phyloP scores from a whole-genome alignment of 1,139 yeast genomes.

The Protomyces inouyei region DNA sequence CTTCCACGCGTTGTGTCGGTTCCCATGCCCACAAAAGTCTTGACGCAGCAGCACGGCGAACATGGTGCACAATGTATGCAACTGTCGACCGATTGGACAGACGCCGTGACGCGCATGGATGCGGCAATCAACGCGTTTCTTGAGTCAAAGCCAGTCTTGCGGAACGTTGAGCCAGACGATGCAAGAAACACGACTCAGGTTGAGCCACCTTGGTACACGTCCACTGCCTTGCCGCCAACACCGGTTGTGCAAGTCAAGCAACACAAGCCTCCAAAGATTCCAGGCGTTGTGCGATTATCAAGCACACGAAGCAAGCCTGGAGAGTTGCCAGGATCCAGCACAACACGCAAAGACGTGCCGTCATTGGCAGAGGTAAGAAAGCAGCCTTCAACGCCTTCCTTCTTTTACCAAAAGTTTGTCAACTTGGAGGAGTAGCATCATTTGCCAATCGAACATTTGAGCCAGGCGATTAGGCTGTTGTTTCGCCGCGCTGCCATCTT shows the following conservation, averaged over 20 bases:
- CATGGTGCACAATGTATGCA: neutral
- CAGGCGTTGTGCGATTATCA: neutral
- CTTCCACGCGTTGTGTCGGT: neutral
- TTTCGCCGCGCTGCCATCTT: neutral
- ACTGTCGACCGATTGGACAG: neutral
- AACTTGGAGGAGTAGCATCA: neutral
- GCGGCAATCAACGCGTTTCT: neutral
- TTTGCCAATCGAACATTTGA: neutral
- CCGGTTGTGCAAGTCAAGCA: neutral
- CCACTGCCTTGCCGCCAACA: neutral
- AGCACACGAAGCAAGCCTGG: neutral
- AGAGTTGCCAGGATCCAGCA: no score
- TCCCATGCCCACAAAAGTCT: neutral
- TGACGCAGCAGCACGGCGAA: no score
- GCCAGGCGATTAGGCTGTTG: neutral
- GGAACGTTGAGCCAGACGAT: no score
- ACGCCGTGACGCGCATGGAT: neutral
- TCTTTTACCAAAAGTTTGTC: neutral
- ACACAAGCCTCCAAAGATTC: neutral
- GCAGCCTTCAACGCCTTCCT: neutral
- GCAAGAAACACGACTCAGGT: no score
- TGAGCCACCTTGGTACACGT: neutral
- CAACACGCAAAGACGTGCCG: neutral
- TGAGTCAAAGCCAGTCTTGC: neutral
- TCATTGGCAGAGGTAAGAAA: neutral